Evolutionary conservation across 164 flowering plant species (phyloP).

Genomic region (Magnolia changhungtana): DNA sequence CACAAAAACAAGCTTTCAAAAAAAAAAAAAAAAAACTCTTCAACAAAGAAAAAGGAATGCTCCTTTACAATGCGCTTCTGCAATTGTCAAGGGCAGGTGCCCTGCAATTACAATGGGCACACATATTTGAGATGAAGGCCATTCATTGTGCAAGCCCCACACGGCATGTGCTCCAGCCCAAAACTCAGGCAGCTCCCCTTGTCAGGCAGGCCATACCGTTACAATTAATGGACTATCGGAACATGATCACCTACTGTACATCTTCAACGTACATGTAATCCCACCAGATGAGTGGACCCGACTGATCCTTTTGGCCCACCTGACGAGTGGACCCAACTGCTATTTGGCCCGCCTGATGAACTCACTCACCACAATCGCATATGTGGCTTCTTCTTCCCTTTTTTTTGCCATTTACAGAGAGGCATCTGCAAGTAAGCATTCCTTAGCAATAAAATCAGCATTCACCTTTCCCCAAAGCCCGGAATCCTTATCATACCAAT

Average conservation of each 20-base stretch:
- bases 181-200: not conserved
- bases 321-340: too few species aligned
- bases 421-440: not conserved
- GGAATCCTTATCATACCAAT: constrained; percentile 63
- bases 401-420: not conserved
- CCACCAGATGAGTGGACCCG: too few species aligned
- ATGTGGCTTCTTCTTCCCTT: too few species aligned
- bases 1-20: not conserved
- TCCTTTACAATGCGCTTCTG: not conserved
- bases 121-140: not conserved
- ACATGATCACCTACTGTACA: too few species aligned
- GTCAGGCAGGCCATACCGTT: not conserved
- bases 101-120: not conserved
- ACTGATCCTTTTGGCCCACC: too few species aligned
- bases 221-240: too few species aligned
- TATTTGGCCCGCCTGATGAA: too few species aligned
- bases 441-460: not conserved
- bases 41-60: not conserved
- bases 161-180: not conserved
- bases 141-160: too few species aligned
- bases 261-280: too few species aligned
- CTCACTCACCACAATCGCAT: too few species aligned
- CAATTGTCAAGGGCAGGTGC: not conserved
- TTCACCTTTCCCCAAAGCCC: constrained; percentile 62
- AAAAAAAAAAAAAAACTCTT: too few species aligned